Conservation (phyloP, 2,329 filamentous ascomycete species). For the Diaporthe aspalathi region DNA sequence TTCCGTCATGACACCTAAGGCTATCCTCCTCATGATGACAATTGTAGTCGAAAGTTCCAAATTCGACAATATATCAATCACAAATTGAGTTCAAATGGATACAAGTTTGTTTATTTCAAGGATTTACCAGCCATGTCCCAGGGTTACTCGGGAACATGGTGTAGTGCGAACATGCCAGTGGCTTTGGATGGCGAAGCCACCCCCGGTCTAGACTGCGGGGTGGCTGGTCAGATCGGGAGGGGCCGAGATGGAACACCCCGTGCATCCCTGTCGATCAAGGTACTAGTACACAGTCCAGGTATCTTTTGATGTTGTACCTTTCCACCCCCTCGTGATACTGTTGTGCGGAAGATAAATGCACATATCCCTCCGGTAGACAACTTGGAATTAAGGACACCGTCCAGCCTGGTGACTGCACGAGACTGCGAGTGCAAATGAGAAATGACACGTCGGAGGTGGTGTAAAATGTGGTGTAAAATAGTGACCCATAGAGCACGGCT, state of each 20-base stretch:
- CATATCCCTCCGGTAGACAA: not conserved
- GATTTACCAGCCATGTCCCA: too few species aligned
- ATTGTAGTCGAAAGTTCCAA: too few species aligned
- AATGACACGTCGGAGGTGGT: not conserved
- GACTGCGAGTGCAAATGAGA: not conserved
- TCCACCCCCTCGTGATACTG: not conserved
- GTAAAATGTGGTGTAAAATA: too few species aligned
- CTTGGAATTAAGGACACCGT: too few species aligned
- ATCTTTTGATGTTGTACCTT: not conserved
- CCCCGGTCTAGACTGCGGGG: not conserved
- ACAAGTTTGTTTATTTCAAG: too few species aligned
- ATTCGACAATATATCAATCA: too few species aligned
- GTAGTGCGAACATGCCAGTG: too few species aligned
- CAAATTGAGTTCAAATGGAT: too few species aligned
- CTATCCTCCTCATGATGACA: too few species aligned
- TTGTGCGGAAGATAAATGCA: not conserved
- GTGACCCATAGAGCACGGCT: not conserved
- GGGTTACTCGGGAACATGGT: too few species aligned
- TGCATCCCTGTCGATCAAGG: not conserved
- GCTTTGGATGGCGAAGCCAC: too few species aligned
- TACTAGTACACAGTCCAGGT: not conserved
- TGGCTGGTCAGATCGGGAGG: constrained; percentile 18
- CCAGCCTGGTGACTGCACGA: not conserved
- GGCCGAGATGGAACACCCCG: not conserved
- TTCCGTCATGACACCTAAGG: too few species aligned